Evolutionary conservation across 306 rosid genomes (phyloP), one percentile per base, ranked within the genome.

Genomic region (Neltuma alba): DNA sequence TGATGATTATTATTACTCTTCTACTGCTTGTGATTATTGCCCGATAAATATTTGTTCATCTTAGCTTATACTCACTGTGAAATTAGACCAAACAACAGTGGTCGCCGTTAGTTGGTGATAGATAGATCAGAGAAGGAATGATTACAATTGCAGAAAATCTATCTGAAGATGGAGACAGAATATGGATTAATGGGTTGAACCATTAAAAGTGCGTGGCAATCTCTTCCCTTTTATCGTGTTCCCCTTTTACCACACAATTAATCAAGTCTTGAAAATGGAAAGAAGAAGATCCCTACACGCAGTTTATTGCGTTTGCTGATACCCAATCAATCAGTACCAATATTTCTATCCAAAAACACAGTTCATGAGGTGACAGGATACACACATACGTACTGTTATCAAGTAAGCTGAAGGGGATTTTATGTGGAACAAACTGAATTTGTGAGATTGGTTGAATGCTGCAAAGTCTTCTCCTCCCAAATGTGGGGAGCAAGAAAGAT

Each of bases 21-120:
- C 58, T 7, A 18, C 25, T 52, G 4, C 58, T 52, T n/a, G 58
- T 18, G 9, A 52, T 52, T 18, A 7, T 52, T 50, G 25, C 11
- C 20, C 25, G 0, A 7, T 18, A 7, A 18, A 50, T 20, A 18
- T 33, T 33, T 63, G 25, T 63, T 18, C 7, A 65, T 25, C 3
- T 9, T 36, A 37, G 36, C 64, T 28, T 42, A 34, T 33, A 69
- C 81, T 27, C 28, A 11, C 1, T 54, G 34, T 3, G 58, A 78
- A 69, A n/a, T 80, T 80, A 73, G 87, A 84, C 77, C 73, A 40
- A 40, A 25, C 4, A 70, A 82, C 44, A 80, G 82, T 77, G 25
- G 6, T 57, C 37, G 18, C 70, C 87, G 80, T 77, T 40, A 73
- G 60, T 28, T 70, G 67, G 5, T n/a, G 41, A 30, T n/a, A 55